phyloP scores from a whole-genome alignment of 768 basidiomycete species.

The Leccinellum luteum region DNA sequence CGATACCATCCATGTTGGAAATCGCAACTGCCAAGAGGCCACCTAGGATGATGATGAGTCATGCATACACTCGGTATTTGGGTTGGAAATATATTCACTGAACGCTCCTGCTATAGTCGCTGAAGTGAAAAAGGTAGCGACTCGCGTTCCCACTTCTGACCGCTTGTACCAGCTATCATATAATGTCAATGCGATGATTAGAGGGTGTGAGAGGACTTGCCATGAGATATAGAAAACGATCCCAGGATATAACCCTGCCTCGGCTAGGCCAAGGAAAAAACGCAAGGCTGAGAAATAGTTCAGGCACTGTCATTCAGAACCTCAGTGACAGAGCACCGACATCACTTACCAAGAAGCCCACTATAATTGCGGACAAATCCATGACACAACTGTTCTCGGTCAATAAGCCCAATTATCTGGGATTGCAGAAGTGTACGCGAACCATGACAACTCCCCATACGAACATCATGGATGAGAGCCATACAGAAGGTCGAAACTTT shows the following conservation, averaged over 20 bases:
- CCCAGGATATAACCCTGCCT: conserved; percentile 51
- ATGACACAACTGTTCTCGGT: conserved; percentile 50
- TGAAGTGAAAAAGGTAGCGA: conserved; percentile 77
- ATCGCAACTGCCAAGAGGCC: conserved; percentile 67
- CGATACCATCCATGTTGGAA: conserved; percentile 67
- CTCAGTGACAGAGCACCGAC: background rate
- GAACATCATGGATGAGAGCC: conserved; percentile 47
- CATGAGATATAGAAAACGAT: conserved; percentile 63
- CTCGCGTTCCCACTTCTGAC: conserved; percentile 66
- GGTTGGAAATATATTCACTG: conserved; percentile 39
- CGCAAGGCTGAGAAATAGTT: conserved; percentile 44
- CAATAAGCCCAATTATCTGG: background rate
- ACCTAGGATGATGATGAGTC: conserved; percentile 34
- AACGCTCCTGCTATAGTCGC: conserved; percentile 79
- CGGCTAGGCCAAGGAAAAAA: conserved; percentile 55
- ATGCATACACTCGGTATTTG: background rate
- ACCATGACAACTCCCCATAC: conserved; percentile 44
- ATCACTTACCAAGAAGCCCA: conserved; percentile 53
- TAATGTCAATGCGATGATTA: background rate
- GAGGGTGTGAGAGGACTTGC: conserved; percentile 27
- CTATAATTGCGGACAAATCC: conserved; percentile 60
- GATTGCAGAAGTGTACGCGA: conserved; percentile 4
- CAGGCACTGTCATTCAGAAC: background rate
- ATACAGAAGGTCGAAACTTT: conserved; percentile 61
- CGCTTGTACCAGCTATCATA: conserved; percentile 72